Evolutionary conservation across 441 rosid genomes (phyloP), one percentile per base, ranked within the genome.

Genomic region (Aquilaria agallochum): DNA sequence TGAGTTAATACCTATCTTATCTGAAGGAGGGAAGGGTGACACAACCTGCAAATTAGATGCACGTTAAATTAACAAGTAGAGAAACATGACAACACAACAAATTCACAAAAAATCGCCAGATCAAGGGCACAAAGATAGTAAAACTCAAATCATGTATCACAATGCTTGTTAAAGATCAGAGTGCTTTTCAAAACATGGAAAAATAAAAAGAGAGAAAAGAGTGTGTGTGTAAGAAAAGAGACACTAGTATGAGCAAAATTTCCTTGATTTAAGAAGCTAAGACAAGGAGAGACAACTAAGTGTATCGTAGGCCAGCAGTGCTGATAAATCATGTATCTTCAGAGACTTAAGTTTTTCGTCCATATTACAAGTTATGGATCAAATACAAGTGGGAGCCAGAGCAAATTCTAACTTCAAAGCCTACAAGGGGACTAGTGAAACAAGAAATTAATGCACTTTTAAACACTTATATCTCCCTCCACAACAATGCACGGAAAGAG

Each of bases 21-120:
- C 96, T 61, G 99, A 95, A 63, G 99, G 99, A 36, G 98, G 94
- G 60, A 88, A 81, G 56, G 97, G 96, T 53, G 98, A 92, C 6
- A 71, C 87, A 71, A 95, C 79, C 96, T 92, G 82, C 34, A 72
- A 63, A 73, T 34, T 61, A 67, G 52, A 34, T 46, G 32, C 47
- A 68, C 47, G 31, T 2, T 40, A 36, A 55, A 36, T 62, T 45
- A 63, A 36, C 52, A 67, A 48, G 53, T 34, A 63, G 52, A n/a
- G 53, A 44, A 10, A n/a, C 5, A 53, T 27, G 45, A 56, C 58
- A 20, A 20, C 20, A 63, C 2, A 2, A 6, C 10, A 0, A 40
- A 40, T 6, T 40, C 9, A 40, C 9, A 7, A 40, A 7, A 2
- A 5, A 20, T 20, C 27, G 27, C 27, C 27, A 20, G 27, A 20